Base-by-base conservation (phyloP, 2,329 filamentous ascomycete genomes). In the Myriangium duriaei region DNA sequence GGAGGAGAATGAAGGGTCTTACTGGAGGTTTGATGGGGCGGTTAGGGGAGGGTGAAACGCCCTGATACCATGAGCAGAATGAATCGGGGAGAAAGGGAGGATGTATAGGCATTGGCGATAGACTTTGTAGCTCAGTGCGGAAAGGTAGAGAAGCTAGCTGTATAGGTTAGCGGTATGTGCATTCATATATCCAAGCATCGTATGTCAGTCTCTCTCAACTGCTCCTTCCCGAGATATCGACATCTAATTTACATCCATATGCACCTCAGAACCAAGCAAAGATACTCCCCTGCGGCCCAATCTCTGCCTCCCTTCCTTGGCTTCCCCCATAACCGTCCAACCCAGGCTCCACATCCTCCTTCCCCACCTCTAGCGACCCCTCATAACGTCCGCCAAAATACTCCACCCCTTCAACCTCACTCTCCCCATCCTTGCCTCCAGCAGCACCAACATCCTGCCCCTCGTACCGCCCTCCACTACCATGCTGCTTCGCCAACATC, bases 1-100 rank as follows among this genome's bases (percentile, higher is more conserved):
- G 61, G 0, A 47, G 66, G 40, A 49, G 66, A 37, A 69, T 69
- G 66, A 60, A 62, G 49, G 59, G 58, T 11, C 44, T 69, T 34
- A 65, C 65, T 0, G 58, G 58, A 0, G 51, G 54, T 2, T 43
- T 64, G 44, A 54, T 59, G 39, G 58, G 61, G 11, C 32, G 37
- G 17, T 40, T 42, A 10, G 40, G 35, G 24, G 45, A 28, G 4
- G 17, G 30, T 28, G 42, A 33, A 11, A 36, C 41, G 24, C 42
- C 42, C 5, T 37, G 26, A 37, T 9, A n/a, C n/a, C n/a, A n/a
- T n/a, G n/a, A n/a, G n/a, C n/a, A n/a, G n/a, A n/a, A n/a, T n/a
- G n/a, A n/a, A n/a, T n/a, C n/a, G n/a, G n/a, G n/a, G n/a, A n/a
- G n/a, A n/a, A n/a, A n/a, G n/a, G n/a, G n/a, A n/a, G n/a, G n/a